Base-by-base conservation (phyloP, 2,329 filamentous ascomycete genomes). In the Incumbomyces lentus region DNA sequence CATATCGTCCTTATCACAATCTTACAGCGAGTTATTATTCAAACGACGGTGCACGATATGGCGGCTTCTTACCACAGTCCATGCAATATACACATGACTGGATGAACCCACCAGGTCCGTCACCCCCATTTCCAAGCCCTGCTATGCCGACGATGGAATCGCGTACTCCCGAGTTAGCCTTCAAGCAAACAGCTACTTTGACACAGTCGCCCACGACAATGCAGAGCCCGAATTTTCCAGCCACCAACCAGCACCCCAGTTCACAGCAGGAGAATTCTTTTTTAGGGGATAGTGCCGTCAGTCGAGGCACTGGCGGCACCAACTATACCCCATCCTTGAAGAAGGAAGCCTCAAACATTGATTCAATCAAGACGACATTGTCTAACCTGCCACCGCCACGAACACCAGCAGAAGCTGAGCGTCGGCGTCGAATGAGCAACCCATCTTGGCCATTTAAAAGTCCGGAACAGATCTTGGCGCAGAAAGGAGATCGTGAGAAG, bases 391-490 rank as follows among this genome's bases (percentile, higher is more conserved):
- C 52, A 45, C 51, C 50, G n/a, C 53, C 53, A 35, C 53, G 50
- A 22, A 51, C 55, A 3, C 54, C 55, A 3, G 51, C 55, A 13
- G 55, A 55, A 34, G 45, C 55, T 12, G 55, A 57, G 45, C 52
- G 55, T 16, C 50, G 49, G 40, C 41, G 55, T 12, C 47, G 53
- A 11, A 57, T 55, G 33, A 55, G 53, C 18, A 57, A 57, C 44
- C 55, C 55, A 6, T 54, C 55, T 16, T 57, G 55, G 44, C 55
- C 55, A 2, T 57, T 57, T 44, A 57, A 55, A 40, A 57, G 55
- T 44, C 55, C 55, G 2, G 53, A 55, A 47, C 55, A 55, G 46
- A 57, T 57, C 48, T 52, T 54, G 44, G 55, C 55, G 14, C 55
- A 56, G 40, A 57, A 53, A 32, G 36, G 37, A 10, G 52, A 55